Base-by-base conservation (phyloP, 2,329 filamentous ascomycete species). In the Emmonsiellopsis sp. region DNA sequence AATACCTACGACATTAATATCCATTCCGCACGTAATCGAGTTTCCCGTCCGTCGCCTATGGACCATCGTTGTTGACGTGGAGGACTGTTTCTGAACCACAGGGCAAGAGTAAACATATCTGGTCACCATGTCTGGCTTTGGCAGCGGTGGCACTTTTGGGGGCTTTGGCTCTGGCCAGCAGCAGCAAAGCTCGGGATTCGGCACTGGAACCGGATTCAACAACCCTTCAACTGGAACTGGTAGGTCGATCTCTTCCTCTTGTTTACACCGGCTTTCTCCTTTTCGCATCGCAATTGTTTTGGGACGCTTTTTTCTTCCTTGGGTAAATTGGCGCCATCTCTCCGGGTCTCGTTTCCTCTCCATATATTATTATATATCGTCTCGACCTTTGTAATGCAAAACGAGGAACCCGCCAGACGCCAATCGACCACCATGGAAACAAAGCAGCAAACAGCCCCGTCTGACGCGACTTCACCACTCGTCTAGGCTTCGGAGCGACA, bases 401-500 rank as follows among this genome's bases (percentile, higher is more conserved):
- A 26, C 11, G 47, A 49, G 35, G 47, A 49, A 49, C 47, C 40
- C 50, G 20, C 32, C 42, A 32, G 50, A 52, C 32, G 42, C 34
- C 50, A 46, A 31, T 52, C 15, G 50, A 52, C 37, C 16, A 41
- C 34, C 42, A 32, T 37, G n/a, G 42, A 51, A 56, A 31, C 34
- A 51, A 45, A 50, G 43, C 49, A 55, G 31, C 35, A 20, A 26
- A 40, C 34, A 49, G 35, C 40, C 30, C 53, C 47, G 30, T 58
- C 57, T 58, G 47, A 58, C 51, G 42, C 57, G 55, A 46, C 40
- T 52, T 54, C 8, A 48, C 37, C 34, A 38, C 49, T 58, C 54
- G 32, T 52, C 50, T 63, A 73, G 70, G 64, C 55, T 73, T 73
- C 58, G 70, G 70, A 56, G 16, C 66, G 52, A 66, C 59, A 32